Percentiles rank a stretch among this genome's conserved stretches.
Conservation (phyloP, 1,139 yeast species). For the Debaryomycetaceae sp. region DNA sequence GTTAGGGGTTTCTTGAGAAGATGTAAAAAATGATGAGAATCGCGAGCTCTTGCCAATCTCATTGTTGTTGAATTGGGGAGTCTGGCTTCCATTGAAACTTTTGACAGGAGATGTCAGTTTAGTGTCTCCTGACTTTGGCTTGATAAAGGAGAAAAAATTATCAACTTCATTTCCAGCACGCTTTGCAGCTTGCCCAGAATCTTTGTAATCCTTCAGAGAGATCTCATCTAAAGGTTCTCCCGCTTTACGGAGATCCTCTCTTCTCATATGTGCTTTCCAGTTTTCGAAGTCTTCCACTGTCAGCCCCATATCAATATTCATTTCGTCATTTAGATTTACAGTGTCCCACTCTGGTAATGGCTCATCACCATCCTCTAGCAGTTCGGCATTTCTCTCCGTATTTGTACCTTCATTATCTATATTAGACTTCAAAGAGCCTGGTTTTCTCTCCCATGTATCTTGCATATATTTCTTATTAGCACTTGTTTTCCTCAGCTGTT, state of each 20-base stretch:
- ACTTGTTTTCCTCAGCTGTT: slow-evolving; percentile 10
- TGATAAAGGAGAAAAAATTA: slow-evolving; percentile 48
- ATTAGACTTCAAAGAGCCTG: slow-evolving; percentile 18
- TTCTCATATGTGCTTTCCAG: slow-evolving; percentile 63
- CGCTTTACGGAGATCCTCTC: slow-evolving; percentile 51
- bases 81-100: slow-evolving; percentile 7
- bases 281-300: slow-evolving; percentile 69
- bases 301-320: slow-evolving; percentile 46
- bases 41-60: slow-evolving; percentile 36
- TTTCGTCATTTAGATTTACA: slow-evolving; percentile 28
- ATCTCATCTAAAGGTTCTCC: slow-evolving; percentile 38
- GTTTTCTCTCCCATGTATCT: slow-evolving; percentile 30
- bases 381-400: slow-evolving; percentile 28
- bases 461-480: slow-evolving; percentile 15
- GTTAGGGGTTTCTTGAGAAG: slow-evolving; percentile 6
- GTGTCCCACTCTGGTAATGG: slow-evolving; percentile 55
- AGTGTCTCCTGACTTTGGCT: slow-evolving; percentile 18
- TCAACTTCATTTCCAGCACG: slow-evolving; percentile 47
- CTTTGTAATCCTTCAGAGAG: slow-evolving; percentile 4
- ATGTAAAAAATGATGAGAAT: slow-evolving; percentile 45
- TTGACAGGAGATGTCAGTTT: slow-evolving; percentile 3
- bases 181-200: slow-evolving; percentile 11
- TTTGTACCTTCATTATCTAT: slow-evolving; percentile 28
- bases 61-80: slow-evolving; percentile 11
- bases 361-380: slow-evolving; percentile 39